Evolutionary conservation across 2,329 filamentous ascomycete species (phyloP).

Genomic region (Stachybotrys elegans): DNA sequence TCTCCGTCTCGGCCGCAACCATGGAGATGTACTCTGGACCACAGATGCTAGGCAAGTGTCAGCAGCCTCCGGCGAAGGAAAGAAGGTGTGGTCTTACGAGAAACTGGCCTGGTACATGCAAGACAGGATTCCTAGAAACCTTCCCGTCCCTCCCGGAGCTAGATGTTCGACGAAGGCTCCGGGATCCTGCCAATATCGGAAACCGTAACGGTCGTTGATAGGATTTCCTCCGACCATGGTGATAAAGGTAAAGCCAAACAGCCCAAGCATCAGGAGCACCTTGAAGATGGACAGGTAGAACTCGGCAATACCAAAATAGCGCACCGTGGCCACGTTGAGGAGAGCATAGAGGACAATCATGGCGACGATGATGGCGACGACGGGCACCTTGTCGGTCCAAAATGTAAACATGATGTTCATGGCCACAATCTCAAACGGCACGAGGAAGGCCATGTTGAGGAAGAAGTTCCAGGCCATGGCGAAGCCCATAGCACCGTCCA

Average conservation of each 20-base stretch:
- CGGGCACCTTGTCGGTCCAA: conserved; percentile 30
- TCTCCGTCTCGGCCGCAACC: conserved; percentile 58
- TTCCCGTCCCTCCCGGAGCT: conserved; percentile 52
- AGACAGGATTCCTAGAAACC: conserved; percentile 57
- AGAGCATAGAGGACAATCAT: conserved; percentile 34
- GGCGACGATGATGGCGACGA: conserved; percentile 37
- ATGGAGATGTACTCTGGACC: conserved; percentile 58
- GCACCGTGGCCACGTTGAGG: conserved; percentile 31
- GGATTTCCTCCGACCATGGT: conserved; percentile 57
- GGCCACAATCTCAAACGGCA: conserved; percentile 45
- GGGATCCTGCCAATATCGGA: conserved; percentile 61
- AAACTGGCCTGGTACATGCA: conserved; percentile 41
- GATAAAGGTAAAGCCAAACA: conserved; percentile 53
- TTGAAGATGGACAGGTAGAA: conserved; percentile 41
- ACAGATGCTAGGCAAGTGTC: no score
- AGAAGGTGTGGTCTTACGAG: no score
- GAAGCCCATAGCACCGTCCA: conserved; percentile 42
- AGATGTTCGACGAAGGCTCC: conserved; percentile 46
- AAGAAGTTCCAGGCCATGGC: conserved; percentile 46
- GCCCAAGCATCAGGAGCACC: conserved; percentile 50
- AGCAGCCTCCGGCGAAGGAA: no score
- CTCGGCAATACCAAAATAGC: conserved; percentile 34
- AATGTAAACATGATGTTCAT: conserved; percentile 42
- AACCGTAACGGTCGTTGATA: conserved; percentile 51
- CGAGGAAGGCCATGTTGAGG: conserved; percentile 37